Base-by-base conservation (phyloP, 352 stramenopile species). In the Phytopythium chamaehyphon region DNA sequence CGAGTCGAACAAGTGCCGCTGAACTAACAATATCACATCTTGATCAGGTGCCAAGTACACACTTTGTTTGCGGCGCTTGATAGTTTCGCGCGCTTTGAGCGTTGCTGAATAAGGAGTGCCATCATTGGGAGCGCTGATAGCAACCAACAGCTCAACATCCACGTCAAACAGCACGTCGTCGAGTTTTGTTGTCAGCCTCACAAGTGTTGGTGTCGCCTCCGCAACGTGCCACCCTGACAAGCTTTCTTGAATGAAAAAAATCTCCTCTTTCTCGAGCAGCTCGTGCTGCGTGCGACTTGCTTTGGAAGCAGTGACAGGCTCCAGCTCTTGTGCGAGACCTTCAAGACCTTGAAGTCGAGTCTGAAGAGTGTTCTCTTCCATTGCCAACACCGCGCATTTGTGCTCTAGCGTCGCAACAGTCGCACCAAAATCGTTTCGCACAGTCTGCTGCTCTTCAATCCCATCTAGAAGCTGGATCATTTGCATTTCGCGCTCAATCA, bases 391-490 rank as follows among this genome's bases (percentile, higher is more conserved):
- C 12, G 79, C 75, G 38, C 77, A 88, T 33, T 86, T 50, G 11
- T 59, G 77, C 36, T 89, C 77, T 16, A 93, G 55, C 39, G 58
- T 40, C 36, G 83, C 63, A 9, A 93, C 80, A 0, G 73, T 69
- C 38, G 62, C 59, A 8, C 66, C 66, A 39, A 84, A 90, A 28
- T 93, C 82, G 8, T 80, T 70, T 6, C 81, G 73, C 6, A 75
- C 76, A 6, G 46, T 57, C 48, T 88, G 79, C 55, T 93, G 82
- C 48, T 93, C 82, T 47, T 93, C 82, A 44, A 89, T 88, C 10
- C 73, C 82, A 57, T 93, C 82, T 40, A 93, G 37, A 12, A 90
- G 62, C 42, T 76, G 55, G 18, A 63, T 59, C 69, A 89, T 82
- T 57, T 89, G 74, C 46, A 78, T 71, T 51, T 93, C 82, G 18